Evolutionary conservation across 1,284 basidiomycete species (phyloP).

Genomic region (Xerocomus amazonicus): DNA sequence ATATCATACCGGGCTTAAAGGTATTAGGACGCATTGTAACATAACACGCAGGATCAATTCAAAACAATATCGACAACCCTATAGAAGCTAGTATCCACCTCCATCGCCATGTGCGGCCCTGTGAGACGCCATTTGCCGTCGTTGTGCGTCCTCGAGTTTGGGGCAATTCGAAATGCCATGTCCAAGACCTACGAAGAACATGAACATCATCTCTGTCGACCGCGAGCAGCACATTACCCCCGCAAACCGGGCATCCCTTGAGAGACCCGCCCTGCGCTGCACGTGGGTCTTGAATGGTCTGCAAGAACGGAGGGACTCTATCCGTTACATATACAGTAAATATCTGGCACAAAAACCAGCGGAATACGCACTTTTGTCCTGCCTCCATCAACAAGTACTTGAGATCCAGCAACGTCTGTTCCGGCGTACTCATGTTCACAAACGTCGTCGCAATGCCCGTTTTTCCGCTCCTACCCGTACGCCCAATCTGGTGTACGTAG

Average conservation of each 20-base stretch:
- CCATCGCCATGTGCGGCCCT: slow-evolving; percentile 62
- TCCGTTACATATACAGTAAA: neutral
- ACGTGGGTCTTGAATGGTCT: slow-evolving; percentile 89
- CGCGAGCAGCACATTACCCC: slow-evolving; percentile 51
- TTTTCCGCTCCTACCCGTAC: slow-evolving; percentile 96
- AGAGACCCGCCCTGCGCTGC: slow-evolving; percentile 71
- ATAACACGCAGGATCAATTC: slow-evolving; percentile 2
- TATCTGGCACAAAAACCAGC: neutral
- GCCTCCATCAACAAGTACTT: slow-evolving; percentile 98
- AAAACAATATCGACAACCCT: neutral
- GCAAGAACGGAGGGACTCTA: slow-evolving; percentile 94
- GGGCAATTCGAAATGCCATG: slow-evolving; percentile 94
- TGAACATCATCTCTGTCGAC: neutral
- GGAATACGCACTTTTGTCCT: slow-evolving; percentile 74
- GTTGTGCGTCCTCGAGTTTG: slow-evolving; percentile 91
- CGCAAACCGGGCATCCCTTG: slow-evolving; percentile 94
- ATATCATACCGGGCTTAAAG: neutral
- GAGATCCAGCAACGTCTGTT: slow-evolving; percentile 94
- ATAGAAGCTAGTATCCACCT: slow-evolving; percentile 40
- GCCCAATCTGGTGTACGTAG: slow-evolving; percentile 97
- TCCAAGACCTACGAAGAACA: slow-evolving; percentile 64
- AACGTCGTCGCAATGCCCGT: slow-evolving; percentile 99
- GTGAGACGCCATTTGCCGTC: slow-evolving; percentile 85
- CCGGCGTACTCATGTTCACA: slow-evolving; percentile 94
- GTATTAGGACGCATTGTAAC: slow-evolving; percentile 8